A percentile compares a stretch with the other conserved stretches of the same genome.
Conservation (phyloP, 495 filamentous ascomycete genomes). For the Pyronema omphalodes region DNA sequence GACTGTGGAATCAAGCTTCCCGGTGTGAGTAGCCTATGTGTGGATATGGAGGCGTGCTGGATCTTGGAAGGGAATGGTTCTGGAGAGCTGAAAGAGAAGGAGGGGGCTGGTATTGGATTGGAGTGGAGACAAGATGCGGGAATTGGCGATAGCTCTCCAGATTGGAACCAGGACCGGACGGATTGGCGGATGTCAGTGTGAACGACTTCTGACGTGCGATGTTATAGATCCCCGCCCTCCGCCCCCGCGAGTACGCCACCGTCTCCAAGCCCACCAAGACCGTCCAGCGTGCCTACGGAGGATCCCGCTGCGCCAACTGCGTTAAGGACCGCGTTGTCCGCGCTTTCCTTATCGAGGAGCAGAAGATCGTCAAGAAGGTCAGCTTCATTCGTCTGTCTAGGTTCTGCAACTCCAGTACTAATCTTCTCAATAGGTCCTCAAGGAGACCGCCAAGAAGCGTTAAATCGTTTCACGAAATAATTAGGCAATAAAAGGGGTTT, state of each 20-base stretch:
- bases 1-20: conserved; percentile 76
- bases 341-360: conserved; percentile 98
- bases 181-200: not conserved
- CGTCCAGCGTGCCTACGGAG: conserved; percentile 93
- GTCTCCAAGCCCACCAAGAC: conserved; percentile 98
- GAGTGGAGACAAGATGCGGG: not conserved
- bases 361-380: conserved; percentile 99
- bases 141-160: no score
- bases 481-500: conserved; percentile 8
- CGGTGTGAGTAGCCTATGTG: conserved; percentile 14
- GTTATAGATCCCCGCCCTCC: conserved; percentile 76
- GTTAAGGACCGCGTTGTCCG: conserved; percentile 94
- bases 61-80: not conserved
- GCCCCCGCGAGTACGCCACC: conserved; percentile 87
- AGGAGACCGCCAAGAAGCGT: conserved; percentile 56
- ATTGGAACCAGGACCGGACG: no score
- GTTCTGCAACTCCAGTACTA: not conserved
- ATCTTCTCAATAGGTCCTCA: conserved; percentile 30
- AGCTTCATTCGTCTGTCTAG: not conserved
- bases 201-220: not conserved
- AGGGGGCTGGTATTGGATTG: not conserved
- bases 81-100: not conserved
- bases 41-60: not conserved
- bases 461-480: conserved; percentile 18
- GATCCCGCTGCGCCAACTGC: conserved; percentile 93